Conservation (phyloP, 2,329 filamentous ascomycete species). For the Diplodia mutila region DNA sequence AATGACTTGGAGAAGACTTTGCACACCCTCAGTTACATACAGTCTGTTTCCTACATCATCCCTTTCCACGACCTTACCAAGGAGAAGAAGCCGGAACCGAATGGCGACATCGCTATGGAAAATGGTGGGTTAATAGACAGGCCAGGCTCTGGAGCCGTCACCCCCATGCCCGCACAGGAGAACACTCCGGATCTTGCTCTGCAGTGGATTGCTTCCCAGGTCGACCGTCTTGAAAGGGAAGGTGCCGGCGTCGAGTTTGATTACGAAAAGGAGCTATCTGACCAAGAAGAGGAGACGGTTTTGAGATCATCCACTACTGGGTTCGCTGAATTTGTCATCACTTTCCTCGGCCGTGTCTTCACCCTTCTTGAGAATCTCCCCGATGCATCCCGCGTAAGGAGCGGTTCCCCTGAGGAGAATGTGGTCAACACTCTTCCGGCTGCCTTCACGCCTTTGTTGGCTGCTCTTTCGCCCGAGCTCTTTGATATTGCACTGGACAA, state of each 20-base stretch:
- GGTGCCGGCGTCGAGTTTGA: conserved; percentile 84
- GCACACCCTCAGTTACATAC: conserved; percentile 91
- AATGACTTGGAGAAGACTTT: conserved; percentile 97
- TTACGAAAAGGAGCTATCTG: conserved; percentile 78
- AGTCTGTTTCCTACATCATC: conserved; percentile 94
- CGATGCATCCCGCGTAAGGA: conserved; percentile 83
- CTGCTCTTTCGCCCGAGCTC: conserved; percentile 86
- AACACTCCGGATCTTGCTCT: conserved; percentile 67
- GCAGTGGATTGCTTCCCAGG: conserved; percentile 91
- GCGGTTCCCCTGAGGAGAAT: conserved; percentile 92
- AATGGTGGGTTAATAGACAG: conserved; percentile 13
- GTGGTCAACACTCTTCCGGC: conserved; percentile 95
- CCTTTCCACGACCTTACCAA: conserved; percentile 83
- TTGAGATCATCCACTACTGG: conserved; percentile 92
- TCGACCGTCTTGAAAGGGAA: conserved; percentile 89
- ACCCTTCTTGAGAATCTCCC: conserved; percentile 93
- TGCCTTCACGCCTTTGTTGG: conserved; percentile 86
- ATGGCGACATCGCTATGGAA: not conserved
- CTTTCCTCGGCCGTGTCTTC: conserved; percentile 91
- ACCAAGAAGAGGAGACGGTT: conserved; percentile 85
- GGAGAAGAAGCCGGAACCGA: conserved; percentile 42
- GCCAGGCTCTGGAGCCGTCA: conserved; percentile 32
- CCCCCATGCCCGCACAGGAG: conserved; percentile 40
- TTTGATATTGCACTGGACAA: conserved; percentile 93
- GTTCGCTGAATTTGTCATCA: conserved; percentile 88